phyloP scores from a whole-genome alignment of 2,329 filamentous ascomycete genomes.

The Beauveria rudraprayagi region DNA sequence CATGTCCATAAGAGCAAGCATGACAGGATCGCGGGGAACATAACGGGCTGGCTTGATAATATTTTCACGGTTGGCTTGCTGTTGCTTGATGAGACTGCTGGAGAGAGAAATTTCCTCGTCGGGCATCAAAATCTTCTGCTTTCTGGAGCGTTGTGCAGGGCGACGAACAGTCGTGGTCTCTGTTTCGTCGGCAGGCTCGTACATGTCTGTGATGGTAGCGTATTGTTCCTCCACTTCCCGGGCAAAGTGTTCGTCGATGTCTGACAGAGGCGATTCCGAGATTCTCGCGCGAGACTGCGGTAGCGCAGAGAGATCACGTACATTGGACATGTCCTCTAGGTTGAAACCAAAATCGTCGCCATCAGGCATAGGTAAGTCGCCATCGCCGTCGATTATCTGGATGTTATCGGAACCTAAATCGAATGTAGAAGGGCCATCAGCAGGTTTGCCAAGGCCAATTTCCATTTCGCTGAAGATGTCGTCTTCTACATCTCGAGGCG shows the following conservation, averaged over 20 bases:
- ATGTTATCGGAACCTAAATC: conserved; percentile 47
- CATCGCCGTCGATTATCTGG: conserved; percentile 55
- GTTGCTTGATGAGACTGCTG: conserved; percentile 70
- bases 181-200: conserved; percentile 51
- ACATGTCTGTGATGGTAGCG: conserved; percentile 49
- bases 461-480: conserved; percentile 61
- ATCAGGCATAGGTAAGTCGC: conserved; percentile 52
- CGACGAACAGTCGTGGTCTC: conserved; percentile 54
- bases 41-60: conserved; percentile 79
- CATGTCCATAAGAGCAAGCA: conserved; percentile 83
- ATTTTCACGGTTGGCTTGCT: conserved; percentile 76
- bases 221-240: conserved; percentile 53
- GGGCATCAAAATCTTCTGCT: conserved; percentile 73
- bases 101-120: conserved; percentile 75
- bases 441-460: conserved; percentile 48
- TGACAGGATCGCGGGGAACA: conserved; percentile 76
- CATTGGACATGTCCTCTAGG: conserved; percentile 50
- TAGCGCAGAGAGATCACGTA: conserved; percentile 39
- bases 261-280: conserved; percentile 62
- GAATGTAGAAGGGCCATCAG: conserved; percentile 46
- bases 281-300: conserved; percentile 51
- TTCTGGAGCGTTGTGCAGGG: conserved; percentile 63
- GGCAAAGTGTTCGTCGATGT: conserved; percentile 57
- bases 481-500: conserved; percentile 58
- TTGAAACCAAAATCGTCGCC: conserved; percentile 56